Percentiles rank a stretch among this genome's conserved stretches.
These are phyloP conservation scores for Luzula sylvatica DNA, from an alignment of 176 grass and related monocot genomes.

Conservation along the genomic window DNA sequence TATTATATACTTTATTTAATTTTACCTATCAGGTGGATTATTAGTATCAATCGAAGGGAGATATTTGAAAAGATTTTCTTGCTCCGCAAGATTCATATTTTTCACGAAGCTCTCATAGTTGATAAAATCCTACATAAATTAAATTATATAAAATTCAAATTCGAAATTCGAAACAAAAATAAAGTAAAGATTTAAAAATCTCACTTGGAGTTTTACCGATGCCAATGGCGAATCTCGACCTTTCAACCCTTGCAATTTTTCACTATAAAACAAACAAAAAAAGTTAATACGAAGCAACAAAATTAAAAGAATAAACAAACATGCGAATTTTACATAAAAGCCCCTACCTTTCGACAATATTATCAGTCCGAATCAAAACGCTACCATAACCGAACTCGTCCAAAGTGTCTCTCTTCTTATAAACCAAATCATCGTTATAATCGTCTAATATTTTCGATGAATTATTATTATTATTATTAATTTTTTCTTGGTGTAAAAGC, in stretches of 20 bases:
- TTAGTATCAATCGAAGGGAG: conserved; percentile 30
- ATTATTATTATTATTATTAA: no score
- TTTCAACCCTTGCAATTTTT: conserved; percentile 13
- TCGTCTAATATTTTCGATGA: conserved; percentile 19
- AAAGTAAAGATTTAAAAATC: neutral
- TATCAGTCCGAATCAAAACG: conserved; percentile 22
- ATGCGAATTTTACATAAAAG: neutral
- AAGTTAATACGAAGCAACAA: neutral
- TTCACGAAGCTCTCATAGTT: conserved; percentile 35
- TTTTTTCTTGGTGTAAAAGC: conserved; percentile 32
- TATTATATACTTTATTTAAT: no score
- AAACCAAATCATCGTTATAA: conserved; percentile 36
- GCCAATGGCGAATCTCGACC: conserved; percentile 17
- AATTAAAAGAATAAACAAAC: neutral
- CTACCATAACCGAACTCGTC: conserved; percentile 43
- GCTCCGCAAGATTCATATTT: conserved; percentile 22
- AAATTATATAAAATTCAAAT: conserved; percentile 5
- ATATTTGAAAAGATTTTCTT: conserved; percentile 27
- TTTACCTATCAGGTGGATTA: conserved; percentile 41
- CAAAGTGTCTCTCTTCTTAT: conserved; percentile 15
- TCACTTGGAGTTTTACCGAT: conserved; percentile 34
- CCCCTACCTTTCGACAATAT: no score
- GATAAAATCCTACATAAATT: conserved; percentile 24
- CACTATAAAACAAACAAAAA: conserved; percentile 2
- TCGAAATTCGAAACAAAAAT: neutral